A percentile compares a stretch with the other conserved stretches of the same genome.
Evolutionary conservation across 805 yeast genomes (phyloP).

Genomic region (Metschnikowia bowlesiae): DNA sequence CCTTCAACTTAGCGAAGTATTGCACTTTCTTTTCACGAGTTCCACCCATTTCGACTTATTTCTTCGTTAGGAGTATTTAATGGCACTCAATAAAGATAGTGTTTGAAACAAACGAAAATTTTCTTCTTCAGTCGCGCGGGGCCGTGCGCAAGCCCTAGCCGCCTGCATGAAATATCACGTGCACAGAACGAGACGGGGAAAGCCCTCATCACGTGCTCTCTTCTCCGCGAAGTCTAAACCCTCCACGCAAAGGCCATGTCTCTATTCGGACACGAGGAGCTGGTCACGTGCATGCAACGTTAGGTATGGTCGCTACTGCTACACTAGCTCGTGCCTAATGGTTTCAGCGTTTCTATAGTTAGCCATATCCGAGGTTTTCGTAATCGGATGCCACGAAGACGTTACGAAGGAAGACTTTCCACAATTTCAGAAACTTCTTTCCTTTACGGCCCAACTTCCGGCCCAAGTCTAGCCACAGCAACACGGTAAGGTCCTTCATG

Average conservation of each 20-base stretch:
- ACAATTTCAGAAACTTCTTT: conserved; percentile 24
- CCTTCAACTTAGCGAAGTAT: conserved; percentile 94
- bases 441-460: conserved; percentile 41
- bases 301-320: too few relatives aligned
- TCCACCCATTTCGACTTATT: conserved; percentile 99
- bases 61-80: conserved; percentile 86
- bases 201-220: conserved; percentile 5
- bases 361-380: conserved; percentile 46
- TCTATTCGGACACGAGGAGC: too few relatives aligned
- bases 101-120: conserved; percentile 8
- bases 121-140: conserved; percentile 5
- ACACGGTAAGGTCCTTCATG: conserved; percentile 53
- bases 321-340: too few relatives aligned
- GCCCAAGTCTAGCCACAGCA: conserved; percentile 59
- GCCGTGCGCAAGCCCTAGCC: neutral
- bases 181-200: neutral
- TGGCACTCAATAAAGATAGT: conserved; percentile 40
- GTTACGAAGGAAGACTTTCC: conserved; percentile 54
- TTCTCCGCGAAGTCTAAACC: too few relatives aligned
- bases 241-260: too few relatives aligned
- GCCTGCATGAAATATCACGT: neutral
- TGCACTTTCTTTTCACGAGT: conserved; percentile 94
- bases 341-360: neutral
- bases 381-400: conserved; percentile 66
- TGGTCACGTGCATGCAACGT: neutral